Evolutionary conservation across 2,329 filamentous ascomycete genomes (phyloP).

Genomic region (Teratosphaeria zuluensis): DNA sequence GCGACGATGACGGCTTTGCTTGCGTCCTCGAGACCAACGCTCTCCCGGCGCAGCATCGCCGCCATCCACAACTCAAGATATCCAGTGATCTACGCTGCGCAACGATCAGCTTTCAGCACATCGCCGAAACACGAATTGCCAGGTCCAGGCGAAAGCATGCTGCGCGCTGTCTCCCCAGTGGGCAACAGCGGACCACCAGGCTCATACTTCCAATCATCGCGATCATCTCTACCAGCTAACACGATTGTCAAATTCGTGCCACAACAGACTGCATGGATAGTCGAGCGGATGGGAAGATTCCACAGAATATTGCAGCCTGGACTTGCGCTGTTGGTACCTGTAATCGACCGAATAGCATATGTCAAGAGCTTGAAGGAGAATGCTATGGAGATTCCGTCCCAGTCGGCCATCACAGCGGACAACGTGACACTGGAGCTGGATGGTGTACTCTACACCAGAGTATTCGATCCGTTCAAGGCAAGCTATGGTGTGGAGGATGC

Average conservation of each 20-base stretch:
- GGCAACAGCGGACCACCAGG: conserved; percentile 17
- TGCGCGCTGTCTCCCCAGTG: conserved; percentile 18
- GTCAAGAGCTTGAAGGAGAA: conserved; percentile 95
- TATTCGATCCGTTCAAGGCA: conserved; percentile 97
- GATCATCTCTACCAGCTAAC: conserved; percentile 65
- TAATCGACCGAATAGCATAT: conserved; percentile 93
- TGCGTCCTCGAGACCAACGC: conserved; percentile 26
- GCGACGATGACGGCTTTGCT: conserved; percentile 25
- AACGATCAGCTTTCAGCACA: conserved; percentile 18
- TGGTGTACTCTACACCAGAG: conserved; percentile 87
- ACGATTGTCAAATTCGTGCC: conserved; percentile 93
- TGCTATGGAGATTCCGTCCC: conserved; percentile 92
- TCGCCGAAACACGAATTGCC: conserved; percentile 18
- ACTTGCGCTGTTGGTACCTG: conserved; percentile 76
- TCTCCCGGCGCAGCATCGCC: conserved; percentile 24
- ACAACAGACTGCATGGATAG: conserved; percentile 99
- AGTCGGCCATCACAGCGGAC: conserved; percentile 96
- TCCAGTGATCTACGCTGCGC: conserved; percentile 16
- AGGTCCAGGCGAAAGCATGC: conserved; percentile 24
- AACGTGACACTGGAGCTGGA: conserved; percentile 96
- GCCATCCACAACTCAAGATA: conserved; percentile 24
- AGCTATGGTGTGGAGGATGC: conserved; percentile 98
- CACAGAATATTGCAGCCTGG: conserved; percentile 87
- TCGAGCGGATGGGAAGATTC: conserved; percentile 98
- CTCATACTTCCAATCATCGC: conserved; percentile 35